Base-by-base conservation (phyloP, 2,329 filamentous ascomycete genomes). In the Arthrinium puccinioides region DNA sequence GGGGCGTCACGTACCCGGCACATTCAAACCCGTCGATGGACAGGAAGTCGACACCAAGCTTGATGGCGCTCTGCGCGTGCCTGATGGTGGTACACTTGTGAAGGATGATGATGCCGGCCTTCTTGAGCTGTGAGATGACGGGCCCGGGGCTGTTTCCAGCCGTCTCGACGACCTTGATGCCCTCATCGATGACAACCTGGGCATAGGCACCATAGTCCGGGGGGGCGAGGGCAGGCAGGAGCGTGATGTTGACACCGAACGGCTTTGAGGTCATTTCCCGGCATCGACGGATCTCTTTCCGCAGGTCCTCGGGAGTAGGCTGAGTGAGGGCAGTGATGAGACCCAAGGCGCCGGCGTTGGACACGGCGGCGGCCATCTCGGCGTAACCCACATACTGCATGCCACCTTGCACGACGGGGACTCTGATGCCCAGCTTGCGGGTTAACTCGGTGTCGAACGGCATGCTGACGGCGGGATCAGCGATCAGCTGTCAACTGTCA, bases 71-170 rank as follows among this genome's bases (percentile, higher is more conserved):
- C 61, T 87, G 78, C 15, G 92, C 92, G 59, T 98, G 92, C 38
- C 88, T 73, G 64, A 98, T 94, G 5, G 87, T 94, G 8, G 92
- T 98, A 71, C 92, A 97, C 69, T 98, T 98, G 76, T 98, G 92
- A 39, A 98, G 69, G 51, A 98, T 80, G 39, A 76, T 90, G 53
- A 77, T 76, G 39, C 79, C 79, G 6, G 82, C 84, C 43, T 75
- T 75, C 68, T 97, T 98, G 38, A 98, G 74, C 69, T 87, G 78
- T 57, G 77, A 72, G 61, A 98, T 97, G 46, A 98, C 82, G 4
- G 89, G 88, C 1, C 88, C 92, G 0, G 92, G 92, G 36, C 66
- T 71, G 69, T 94, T 94, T 37, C 88, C 88, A 2, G 88, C 88
- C 3, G 88, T 95, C 67, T 97, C 92, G 50, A 97, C 90, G 44